These are phyloP conservation scores for Populus deltoides DNA, from an alignment of 345 rosid genomes.

Conservation along the genomic window DNA sequence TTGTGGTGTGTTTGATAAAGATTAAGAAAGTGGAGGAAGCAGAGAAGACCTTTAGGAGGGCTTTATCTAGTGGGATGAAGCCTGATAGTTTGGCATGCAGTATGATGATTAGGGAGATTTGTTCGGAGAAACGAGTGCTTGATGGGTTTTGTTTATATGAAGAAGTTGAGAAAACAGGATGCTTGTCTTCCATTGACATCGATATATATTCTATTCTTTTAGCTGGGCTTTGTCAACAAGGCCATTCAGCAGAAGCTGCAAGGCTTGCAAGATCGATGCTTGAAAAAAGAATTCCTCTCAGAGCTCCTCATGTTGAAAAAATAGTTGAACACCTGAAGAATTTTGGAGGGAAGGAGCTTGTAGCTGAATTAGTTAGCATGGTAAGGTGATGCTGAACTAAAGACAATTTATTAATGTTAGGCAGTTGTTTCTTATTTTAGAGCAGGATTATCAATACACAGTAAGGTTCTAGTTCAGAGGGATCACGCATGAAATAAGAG, in stretches of 20 bases:
- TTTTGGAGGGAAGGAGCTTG: conserved; percentile 44
- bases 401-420: neutral
- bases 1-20: conserved; percentile 53
- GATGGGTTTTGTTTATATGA: conserved; percentile 53
- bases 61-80: conserved; percentile 47
- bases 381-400: conserved; percentile 17
- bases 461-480: neutral
- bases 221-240: conserved; percentile 45
- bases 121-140: conserved; percentile 43
- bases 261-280: conserved; percentile 56
- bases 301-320: conserved; percentile 35
- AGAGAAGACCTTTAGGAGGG: conserved; percentile 47
- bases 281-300: conserved; percentile 42
- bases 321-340: conserved; percentile 37
- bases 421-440: neutral
- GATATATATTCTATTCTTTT: conserved; percentile 56
- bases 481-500: neutral
- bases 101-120: conserved; percentile 58
- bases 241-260: conserved; percentile 52
- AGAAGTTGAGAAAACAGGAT: conserved; percentile 51
- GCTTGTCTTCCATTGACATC: conserved; percentile 50
- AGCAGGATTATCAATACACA: neutral
- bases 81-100: conserved; percentile 73
- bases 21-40: conserved; percentile 52
- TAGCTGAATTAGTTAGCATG: conserved; percentile 27